Evolutionary conservation across 768 basidiomycete genomes (phyloP).

Genomic region (Termitomyces sp.): DNA sequence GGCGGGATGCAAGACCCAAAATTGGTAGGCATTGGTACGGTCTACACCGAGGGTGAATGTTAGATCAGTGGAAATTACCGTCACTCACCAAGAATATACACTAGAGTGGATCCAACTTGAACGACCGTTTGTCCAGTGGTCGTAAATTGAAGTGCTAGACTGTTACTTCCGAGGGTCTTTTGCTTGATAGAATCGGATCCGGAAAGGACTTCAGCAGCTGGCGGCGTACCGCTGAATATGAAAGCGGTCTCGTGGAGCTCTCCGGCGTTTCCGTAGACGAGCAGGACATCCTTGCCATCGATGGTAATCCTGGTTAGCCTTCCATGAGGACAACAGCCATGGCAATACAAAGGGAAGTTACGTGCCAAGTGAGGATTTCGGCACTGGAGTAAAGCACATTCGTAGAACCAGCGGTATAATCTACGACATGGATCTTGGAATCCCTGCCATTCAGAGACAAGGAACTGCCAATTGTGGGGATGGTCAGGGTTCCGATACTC

Average conservation of each 20-base stretch:
- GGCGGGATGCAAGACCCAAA: conserved; percentile 44
- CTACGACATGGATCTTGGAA: conserved; percentile 47
- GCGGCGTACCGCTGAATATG: conserved; percentile 24
- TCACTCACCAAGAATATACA: conserved; percentile 40
- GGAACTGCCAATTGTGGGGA: conserved; percentile 38
- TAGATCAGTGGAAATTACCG: background rate
- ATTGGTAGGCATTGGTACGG: conserved; percentile 43
- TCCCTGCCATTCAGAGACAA: conserved; percentile 45
- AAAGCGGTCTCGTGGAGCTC: conserved; percentile 48
- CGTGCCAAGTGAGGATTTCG: conserved; percentile 45
- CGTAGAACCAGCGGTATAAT: conserved; percentile 39
- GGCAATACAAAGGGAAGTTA: background rate
- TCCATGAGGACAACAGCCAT: background rate
- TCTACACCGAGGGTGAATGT: conserved; percentile 23
- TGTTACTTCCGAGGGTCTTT: conserved; percentile 26
- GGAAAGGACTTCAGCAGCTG: conserved; percentile 28
- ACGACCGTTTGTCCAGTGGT: conserved; percentile 44
- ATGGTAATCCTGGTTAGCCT: conserved; percentile 34
- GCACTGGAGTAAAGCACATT: conserved; percentile 42
- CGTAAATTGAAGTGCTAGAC: conserved; percentile 37
- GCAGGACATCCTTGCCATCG: conserved; percentile 39
- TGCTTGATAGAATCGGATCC: conserved; percentile 31
- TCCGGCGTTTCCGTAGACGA: conserved; percentile 41
- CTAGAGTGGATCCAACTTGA: conserved; percentile 32
- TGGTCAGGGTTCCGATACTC: conserved; percentile 34